Conservation (phyloP, 176 grass and related monocot genomes). For the Microstegium vimineum region DNA sequence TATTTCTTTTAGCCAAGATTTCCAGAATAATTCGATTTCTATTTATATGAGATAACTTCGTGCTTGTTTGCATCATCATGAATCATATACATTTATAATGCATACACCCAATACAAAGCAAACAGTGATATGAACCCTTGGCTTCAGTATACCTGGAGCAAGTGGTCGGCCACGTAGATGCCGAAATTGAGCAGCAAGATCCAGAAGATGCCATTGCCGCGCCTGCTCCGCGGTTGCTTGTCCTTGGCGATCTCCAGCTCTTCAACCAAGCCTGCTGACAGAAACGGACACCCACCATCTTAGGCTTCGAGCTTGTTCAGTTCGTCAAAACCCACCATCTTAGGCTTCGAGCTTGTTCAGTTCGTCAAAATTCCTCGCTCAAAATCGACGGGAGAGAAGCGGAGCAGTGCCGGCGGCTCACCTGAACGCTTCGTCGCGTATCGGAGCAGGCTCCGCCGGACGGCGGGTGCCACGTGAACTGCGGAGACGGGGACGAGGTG, state of each 20-base stretch:
- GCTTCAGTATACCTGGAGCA: slow-evolving; percentile 52
- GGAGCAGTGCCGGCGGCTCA: background rate
- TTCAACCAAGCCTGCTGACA: slow-evolving; percentile 55
- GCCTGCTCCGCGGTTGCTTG: slow-evolving; percentile 39
- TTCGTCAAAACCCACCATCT: too few relatives aligned
- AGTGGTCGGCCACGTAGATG: slow-evolving; percentile 83
- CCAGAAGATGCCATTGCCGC: slow-evolving; percentile 85
- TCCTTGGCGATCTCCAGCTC: slow-evolving; percentile 87
- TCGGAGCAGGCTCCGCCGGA: slow-evolving; percentile 35
- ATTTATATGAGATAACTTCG: background rate
- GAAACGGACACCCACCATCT: background rate
- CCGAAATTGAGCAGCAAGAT: slow-evolving; percentile 94
- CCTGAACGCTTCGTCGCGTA: slow-evolving; percentile 42
- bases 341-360: background rate
- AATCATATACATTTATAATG: slow-evolving; percentile 7
- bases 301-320: too few relatives aligned
- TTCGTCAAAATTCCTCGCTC: background rate
- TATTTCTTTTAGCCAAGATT: background rate
- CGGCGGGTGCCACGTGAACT: background rate
- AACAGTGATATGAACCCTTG: background rate
- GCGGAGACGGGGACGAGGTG: background rate
- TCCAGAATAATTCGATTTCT: background rate
- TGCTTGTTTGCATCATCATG: background rate
- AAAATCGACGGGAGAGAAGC: background rate
- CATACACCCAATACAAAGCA: background rate